Conservation (phyloP, 2,329 filamentous ascomycete genomes). For the Macrophomina tecta region DNA sequence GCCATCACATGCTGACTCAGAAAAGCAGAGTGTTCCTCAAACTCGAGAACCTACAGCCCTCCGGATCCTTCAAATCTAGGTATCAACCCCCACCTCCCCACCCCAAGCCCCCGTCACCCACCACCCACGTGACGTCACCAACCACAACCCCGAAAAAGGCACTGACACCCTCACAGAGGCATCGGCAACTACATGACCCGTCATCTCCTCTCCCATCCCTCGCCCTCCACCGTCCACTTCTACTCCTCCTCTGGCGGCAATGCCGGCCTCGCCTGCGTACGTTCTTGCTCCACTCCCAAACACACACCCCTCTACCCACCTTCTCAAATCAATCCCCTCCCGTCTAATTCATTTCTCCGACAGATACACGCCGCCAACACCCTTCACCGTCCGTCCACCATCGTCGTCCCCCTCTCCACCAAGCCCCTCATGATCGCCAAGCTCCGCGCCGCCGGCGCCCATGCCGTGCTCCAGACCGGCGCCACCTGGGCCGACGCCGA, state of each 20-base stretch:
- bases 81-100: background rate
- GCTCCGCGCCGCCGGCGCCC: constrained; percentile 69
- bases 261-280: constrained; percentile 79
- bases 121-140: background rate
- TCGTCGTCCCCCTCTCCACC: constrained; percentile 73
- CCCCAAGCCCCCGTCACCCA: background rate
- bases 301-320: background rate
- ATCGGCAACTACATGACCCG: constrained; percentile 74
- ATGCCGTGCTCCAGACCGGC: constrained; percentile 72
- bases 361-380: constrained; percentile 65
- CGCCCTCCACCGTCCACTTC: constrained; percentile 63
- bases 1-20: background rate
- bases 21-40: constrained; percentile 79
- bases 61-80: constrained; percentile 81
- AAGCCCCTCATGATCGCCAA: constrained; percentile 74
- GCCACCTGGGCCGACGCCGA: constrained; percentile 72
- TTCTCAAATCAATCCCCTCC: background rate
- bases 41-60: constrained; percentile 83
- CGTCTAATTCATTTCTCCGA: too few relatives aligned
- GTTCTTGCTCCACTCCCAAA: background rate
- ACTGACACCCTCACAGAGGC: constrained; percentile 48
- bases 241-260: constrained; percentile 84
- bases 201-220: constrained; percentile 47
- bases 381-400: constrained; percentile 70
- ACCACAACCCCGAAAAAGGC: background rate